Evolutionary conservation across 805 yeast genomes (phyloP), one percentile per base, ranked within the genome.

Genomic region (Ogataea nonfermentans): DNA sequence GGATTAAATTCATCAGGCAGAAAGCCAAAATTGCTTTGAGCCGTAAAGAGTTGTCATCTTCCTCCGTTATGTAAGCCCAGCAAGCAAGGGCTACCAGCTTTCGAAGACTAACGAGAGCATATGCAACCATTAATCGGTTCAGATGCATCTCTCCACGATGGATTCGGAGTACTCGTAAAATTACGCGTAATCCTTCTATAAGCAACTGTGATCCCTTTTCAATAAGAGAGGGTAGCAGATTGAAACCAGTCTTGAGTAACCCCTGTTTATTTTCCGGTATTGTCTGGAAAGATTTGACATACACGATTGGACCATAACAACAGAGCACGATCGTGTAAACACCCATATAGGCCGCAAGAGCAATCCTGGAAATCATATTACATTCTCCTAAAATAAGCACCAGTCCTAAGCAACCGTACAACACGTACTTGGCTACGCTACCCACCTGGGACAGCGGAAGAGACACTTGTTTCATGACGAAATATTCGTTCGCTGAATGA

Each of bases 281-380:
- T 14, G 12, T n/a, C 31, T 11, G 30, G 24, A 46, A n/a, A 7
- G 56, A 44, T 20, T 52, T 56, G 32, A 53, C 45, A 22, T 51
- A 50, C 5, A 60, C 48, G 8, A 57, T 43, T 2, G 53, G 28
- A 2, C 59, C 51, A 32, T 56, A 61, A 6, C 48, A 13, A 2
- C 43, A 15, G 6, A 48, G 30, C 6, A 50, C 32, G 7, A 56
- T 44, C 3, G 42, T 32, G 14, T 49, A 51, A 12, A 57, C 29
- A 2, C 63, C 67, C 6, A 46, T 40, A 38, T 57, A 57, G 11
- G 53, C 29, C 2, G 65, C 66, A 27, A 61, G 15, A 9, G 57
- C 44, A 6, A 62, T 56, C 42, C 56, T 59, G 19, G 50, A 46
- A 6, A 62, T 15, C 4, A 59, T 59, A 34, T 53, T 57, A 9